Percentiles rank a stretch among this genome's conserved stretches.
Evolutionary conservation across 1,139 yeast genomes (phyloP).

Genomic region (Candida gigantensis): DNA sequence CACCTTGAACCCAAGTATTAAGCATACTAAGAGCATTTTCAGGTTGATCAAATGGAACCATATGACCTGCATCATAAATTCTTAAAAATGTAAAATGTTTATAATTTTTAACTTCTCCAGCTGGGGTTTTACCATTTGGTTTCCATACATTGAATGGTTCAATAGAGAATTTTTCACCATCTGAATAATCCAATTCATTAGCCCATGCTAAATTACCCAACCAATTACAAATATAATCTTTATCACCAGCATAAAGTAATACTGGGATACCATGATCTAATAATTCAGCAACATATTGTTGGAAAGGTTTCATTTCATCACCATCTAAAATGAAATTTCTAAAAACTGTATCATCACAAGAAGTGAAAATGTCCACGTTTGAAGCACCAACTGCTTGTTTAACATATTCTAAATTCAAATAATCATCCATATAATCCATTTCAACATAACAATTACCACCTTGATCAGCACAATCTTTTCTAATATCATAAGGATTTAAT

Average conservation of each 20-base stretch:
- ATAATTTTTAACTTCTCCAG: constrained; percentile 50
- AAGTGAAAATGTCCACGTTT: constrained; percentile 78
- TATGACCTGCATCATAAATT: constrained; percentile 51
- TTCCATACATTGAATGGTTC: constrained; percentile 44
- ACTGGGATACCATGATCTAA: constrained; percentile 65
- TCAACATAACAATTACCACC: constrained; percentile 63
- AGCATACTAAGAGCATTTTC: constrained; percentile 47
- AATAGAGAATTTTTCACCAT: constrained; percentile 49
- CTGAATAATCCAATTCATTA: constrained; percentile 65
- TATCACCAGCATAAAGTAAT: constrained; percentile 80
- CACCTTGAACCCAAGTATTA: constrained; percentile 45
- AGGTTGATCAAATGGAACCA: constrained; percentile 54
- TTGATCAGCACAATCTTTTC: constrained; percentile 76
- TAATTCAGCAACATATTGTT: constrained; percentile 64
- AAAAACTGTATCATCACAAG: constrained; percentile 84
- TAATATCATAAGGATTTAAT: constrained; percentile 88
- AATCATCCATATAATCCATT: constrained; percentile 35
- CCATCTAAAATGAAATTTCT: constrained; percentile 64
- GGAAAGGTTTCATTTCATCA: constrained; percentile 85
- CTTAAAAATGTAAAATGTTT: constrained; percentile 48
- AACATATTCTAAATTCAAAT: constrained; percentile 36
- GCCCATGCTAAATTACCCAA: constrained; percentile 83
- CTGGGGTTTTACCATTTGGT: constrained; percentile 23
- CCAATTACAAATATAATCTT: constrained; percentile 86
- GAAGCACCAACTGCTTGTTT: constrained; percentile 80